These are phyloP conservation scores for Herpotrichia juniperi DNA, from an alignment of 2,329 filamentous ascomycete species.

Conservation along the genomic window DNA sequence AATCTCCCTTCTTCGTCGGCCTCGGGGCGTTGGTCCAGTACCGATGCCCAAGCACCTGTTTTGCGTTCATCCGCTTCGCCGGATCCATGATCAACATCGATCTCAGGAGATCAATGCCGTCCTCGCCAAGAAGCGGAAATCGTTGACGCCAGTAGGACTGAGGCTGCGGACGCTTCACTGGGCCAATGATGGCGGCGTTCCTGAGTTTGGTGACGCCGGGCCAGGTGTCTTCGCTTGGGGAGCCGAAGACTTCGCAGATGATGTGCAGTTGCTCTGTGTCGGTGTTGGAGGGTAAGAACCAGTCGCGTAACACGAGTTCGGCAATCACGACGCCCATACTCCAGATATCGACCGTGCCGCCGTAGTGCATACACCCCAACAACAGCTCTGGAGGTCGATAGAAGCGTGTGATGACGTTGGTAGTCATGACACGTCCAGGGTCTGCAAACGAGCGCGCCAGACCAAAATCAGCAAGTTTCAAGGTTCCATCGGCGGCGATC, in stretches of 20 bases:
- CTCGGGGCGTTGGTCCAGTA: slow-evolving; percentile 88
- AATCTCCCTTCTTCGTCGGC: slow-evolving; percentile 79
- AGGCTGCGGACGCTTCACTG: slow-evolving; percentile 65
- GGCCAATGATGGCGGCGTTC: slow-evolving; percentile 6
- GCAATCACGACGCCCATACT: slow-evolving; percentile 91
- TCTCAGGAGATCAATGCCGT: slow-evolving; percentile 88
- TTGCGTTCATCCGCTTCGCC: slow-evolving; percentile 78
- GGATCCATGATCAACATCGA: slow-evolving; percentile 86
- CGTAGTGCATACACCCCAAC: slow-evolving; percentile 88
- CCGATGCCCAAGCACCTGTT: slow-evolving; percentile 76
- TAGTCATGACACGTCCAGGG: slow-evolving; percentile 86
- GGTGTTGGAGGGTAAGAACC: slow-evolving; percentile 81
- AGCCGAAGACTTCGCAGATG: slow-evolving; percentile 85
- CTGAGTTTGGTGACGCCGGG: slow-evolving; percentile 79
- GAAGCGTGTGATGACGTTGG: slow-evolving; percentile 95
- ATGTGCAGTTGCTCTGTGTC: slow-evolving; percentile 86
- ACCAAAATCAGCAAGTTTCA: slow-evolving; percentile 98
- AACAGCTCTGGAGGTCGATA: slow-evolving; percentile 94
- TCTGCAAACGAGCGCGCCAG: slow-evolving; percentile 89
- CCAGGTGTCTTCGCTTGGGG: slow-evolving; percentile 94
- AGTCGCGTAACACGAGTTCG: slow-evolving; percentile 81
- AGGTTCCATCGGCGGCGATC: slow-evolving; percentile 88
- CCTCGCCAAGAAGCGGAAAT: slow-evolving; percentile 80
- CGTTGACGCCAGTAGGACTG: slow-evolving; percentile 74
- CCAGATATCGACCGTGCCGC: slow-evolving; percentile 92